A percentile compares a stretch with the other conserved stretches of the same genome.
Evolutionary conservation across 2,329 filamentous ascomycete genomes (phyloP).

Genomic region (Colletotrichum eremochloae): DNA sequence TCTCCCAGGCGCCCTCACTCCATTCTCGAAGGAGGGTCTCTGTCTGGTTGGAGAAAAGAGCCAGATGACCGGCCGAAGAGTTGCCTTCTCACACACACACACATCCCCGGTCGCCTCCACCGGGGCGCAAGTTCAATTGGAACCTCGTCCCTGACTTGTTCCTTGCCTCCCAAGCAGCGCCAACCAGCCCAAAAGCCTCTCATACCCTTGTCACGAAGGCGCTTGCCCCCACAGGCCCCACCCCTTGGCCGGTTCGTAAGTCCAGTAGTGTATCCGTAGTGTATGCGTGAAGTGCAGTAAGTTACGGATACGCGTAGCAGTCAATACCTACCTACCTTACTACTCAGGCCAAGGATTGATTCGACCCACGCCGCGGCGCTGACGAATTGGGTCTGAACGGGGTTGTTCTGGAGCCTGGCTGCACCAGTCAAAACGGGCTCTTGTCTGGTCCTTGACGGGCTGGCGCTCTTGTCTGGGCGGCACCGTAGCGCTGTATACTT

Average conservation of each 20-base stretch:
- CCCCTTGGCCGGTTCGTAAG: constrained; percentile 31
- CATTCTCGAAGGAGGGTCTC: background rate
- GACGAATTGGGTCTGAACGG: constrained; percentile 26
- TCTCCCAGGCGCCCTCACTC: background rate
- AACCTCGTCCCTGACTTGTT: constrained; percentile 38
- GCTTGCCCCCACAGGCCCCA: background rate
- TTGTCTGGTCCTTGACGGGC: too few species aligned
- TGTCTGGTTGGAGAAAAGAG: background rate
- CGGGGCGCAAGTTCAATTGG: constrained; percentile 37
- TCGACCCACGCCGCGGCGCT: constrained; percentile 32
- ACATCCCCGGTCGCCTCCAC: constrained; percentile 31
- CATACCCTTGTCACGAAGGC: background rate
- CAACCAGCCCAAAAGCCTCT: constrained; percentile 30
- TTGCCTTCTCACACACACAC: constrained; percentile 11
- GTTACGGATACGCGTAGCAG: background rate
- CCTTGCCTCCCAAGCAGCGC: constrained; percentile 26
- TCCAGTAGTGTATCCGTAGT: constrained; percentile 19
- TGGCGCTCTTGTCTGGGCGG: too few species aligned
- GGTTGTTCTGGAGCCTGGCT: constrained; percentile 7
- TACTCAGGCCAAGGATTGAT: constrained; percentile 27
- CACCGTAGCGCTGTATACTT: background rate
- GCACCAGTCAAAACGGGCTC: constrained; percentile 3
- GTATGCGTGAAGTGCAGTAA: background rate
- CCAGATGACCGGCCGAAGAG: background rate
- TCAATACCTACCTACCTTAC: background rate